Conservation (phyloP, 73 alveolate genomes). For the Uronychia binucleata region DNA sequence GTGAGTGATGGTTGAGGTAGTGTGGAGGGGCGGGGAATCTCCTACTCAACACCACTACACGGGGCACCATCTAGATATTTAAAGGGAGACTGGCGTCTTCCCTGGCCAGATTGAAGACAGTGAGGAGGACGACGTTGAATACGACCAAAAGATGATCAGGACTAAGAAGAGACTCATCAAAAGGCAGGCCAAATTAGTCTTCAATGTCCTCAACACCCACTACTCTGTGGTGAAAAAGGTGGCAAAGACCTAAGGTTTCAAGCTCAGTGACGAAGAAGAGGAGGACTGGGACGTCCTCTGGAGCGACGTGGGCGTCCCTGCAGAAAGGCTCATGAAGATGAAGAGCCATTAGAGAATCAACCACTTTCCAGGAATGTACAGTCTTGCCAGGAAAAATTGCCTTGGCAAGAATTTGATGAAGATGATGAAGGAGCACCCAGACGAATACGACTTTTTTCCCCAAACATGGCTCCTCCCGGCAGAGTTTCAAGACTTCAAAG, state of each 20-base stretch:
- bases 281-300: slow-evolving; percentile 76
- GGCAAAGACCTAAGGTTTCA: neutral
- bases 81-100: too few species aligned
- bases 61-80: too few species aligned
- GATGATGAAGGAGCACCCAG: slow-evolving; percentile 73
- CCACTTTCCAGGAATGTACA: slow-evolving; percentile 90
- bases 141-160: neutral
- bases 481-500: slow-evolving; percentile 73
- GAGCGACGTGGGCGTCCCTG: slow-evolving; percentile 66
- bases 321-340: slow-evolving; percentile 66
- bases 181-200: neutral
- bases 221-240: neutral
- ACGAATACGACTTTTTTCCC: slow-evolving; percentile 85
- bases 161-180: neutral
- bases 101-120: too few species aligned
- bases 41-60: too few species aligned
- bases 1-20: too few species aligned
- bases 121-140: neutral
- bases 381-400: slow-evolving; percentile 79
- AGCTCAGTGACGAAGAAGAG: slow-evolving; percentile 29
- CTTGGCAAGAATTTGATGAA: slow-evolving; percentile 73
- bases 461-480: slow-evolving; percentile 89
- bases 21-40: too few species aligned
- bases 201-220: neutral
- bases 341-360: slow-evolving; percentile 74